phyloP scores from a whole-genome alignment of 257 asterid species.

The Rhazya stricta region DNA sequence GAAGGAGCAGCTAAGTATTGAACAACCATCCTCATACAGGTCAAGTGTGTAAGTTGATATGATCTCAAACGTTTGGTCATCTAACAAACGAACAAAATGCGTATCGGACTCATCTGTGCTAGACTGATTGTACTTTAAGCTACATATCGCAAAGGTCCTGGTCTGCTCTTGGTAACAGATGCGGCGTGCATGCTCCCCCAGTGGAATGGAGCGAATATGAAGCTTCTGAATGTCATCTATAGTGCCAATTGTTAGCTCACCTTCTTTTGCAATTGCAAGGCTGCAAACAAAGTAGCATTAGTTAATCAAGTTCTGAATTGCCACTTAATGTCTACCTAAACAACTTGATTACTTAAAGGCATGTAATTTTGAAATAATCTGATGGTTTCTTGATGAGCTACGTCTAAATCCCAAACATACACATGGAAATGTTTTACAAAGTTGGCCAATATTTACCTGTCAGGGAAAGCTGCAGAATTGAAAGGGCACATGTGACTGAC shows the following conservation, averaged over 20 bases:
- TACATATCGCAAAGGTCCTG: constrained; percentile 80
- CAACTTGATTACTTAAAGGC: constrained; percentile 4
- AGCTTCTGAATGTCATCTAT: constrained; percentile 98
- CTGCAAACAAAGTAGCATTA: constrained; percentile 39
- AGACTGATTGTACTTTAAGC: constrained; percentile 71
- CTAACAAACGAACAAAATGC: constrained; percentile 84
- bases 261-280: constrained; percentile 97
- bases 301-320: constrained; percentile 10
- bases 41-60: constrained; percentile 76
- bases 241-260: constrained; percentile 92
- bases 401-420: neutral
- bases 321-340: constrained; percentile 4
- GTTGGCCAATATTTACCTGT: constrained; percentile 42
- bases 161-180: constrained; percentile 99
- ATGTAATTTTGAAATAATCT: neutral
- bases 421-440: neutral
- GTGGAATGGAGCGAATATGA: constrained; percentile 90
- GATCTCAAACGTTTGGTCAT: constrained; percentile 95
- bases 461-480: constrained; percentile 98
- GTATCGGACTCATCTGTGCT: constrained; percentile 65
- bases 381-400: neutral
- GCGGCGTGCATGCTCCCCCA: constrained; percentile 96
- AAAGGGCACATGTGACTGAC: constrained; percentile 97
- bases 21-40: constrained; percentile 84
- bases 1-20: constrained; percentile 94